Percentiles rank a stretch among this genome's conserved stretches.
These are phyloP conservation scores for Pythium biforme DNA, from an alignment of 352 stramenopile genomes.

Conservation along the genomic window DNA sequence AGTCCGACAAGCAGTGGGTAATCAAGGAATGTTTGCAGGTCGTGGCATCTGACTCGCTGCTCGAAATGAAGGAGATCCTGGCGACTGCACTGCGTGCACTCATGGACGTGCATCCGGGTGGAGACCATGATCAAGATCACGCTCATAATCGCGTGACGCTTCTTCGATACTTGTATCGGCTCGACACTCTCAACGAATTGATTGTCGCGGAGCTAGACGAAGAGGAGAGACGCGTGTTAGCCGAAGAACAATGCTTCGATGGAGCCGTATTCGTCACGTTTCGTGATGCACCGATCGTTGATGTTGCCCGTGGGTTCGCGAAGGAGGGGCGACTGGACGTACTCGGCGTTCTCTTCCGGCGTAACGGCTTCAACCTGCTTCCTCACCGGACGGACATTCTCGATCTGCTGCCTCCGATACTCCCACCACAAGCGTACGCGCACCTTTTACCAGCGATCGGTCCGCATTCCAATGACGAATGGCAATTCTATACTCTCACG, in stretches of 20 bases:
- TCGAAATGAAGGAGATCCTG: conserved; percentile 66
- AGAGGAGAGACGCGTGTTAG: conserved; percentile 2
- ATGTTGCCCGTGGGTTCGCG: conserved; percentile 44
- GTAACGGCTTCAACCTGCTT: conserved; percentile 55
- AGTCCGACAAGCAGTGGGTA: conserved; percentile 51
- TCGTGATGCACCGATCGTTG: conserved; percentile 33
- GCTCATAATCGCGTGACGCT: conserved; percentile 5
- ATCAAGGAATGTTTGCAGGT: conserved; percentile 42
- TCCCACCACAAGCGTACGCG: conserved; percentile 40
- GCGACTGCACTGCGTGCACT: conserved; percentile 38
- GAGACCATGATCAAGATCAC: not conserved
- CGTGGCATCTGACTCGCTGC: conserved; percentile 38
- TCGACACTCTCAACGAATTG: conserved; percentile 27
- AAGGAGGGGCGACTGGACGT: conserved; percentile 45
- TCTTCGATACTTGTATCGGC: conserved; percentile 26
- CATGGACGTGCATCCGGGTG: not conserved
- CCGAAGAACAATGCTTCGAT: conserved; percentile 43
- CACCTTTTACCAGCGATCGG: conserved; percentile 50
- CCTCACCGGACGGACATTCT: conserved; percentile 51
- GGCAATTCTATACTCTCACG: conserved; percentile 45
- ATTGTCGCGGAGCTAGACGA: conserved; percentile 21
- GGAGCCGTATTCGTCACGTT: conserved; percentile 36
- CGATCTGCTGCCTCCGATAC: conserved; percentile 36
- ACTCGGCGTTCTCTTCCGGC: conserved; percentile 42
- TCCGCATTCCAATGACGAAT: conserved; percentile 24